phyloP scores from a whole-genome alignment of 169 alveolate species.

The Plasmodium fragile region DNA sequence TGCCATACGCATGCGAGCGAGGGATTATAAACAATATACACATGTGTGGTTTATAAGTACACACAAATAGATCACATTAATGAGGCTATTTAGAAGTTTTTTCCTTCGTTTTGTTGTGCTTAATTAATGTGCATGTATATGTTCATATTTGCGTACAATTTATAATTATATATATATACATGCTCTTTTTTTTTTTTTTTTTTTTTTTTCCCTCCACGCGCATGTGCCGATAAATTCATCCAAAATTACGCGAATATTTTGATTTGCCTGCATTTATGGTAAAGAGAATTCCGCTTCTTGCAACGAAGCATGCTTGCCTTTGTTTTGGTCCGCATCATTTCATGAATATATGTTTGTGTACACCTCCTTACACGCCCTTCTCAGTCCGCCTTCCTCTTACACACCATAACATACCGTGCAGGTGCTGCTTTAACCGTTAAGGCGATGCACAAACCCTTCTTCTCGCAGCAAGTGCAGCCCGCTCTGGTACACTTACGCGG shows the following conservation, averaged over 20 bases:
- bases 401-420: neutral
- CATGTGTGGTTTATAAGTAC: neutral
- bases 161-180: neutral
- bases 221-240: neutral
- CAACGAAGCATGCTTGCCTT: neutral
- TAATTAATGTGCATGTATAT: neutral
- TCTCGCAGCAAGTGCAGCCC: neutral
- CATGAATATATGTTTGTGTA: neutral
- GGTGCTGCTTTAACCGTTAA: neutral
- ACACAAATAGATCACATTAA: neutral
- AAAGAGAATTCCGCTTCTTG: constrained; percentile 1
- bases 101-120: constrained; percentile 3
- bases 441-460: neutral
- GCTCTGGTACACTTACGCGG: neutral
- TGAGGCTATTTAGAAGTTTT: neutral
- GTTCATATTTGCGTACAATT: neutral
- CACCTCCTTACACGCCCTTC: neutral
- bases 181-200: neutral
- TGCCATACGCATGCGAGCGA: neutral
- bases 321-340: neutral
- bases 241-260: neutral
- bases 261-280: neutral
- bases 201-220: neutral
- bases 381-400: neutral
- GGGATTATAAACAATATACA: neutral